These are phyloP conservation scores for Trichoderma sp. DNA, from an alignment of 2,329 filamentous ascomycete genomes.

Conservation along the genomic window DNA sequence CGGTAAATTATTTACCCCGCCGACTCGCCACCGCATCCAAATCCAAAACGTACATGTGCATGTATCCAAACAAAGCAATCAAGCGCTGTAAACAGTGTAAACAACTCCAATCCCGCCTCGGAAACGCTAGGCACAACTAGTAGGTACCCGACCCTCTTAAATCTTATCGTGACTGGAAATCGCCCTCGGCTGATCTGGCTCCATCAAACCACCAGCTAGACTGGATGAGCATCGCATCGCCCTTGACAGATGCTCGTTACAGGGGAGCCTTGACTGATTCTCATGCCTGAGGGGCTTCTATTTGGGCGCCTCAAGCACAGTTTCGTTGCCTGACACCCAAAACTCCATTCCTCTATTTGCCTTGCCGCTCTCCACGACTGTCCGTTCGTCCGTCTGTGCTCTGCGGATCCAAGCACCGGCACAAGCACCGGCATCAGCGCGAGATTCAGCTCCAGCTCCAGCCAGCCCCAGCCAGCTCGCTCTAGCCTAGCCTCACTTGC, in stretches of 20 bases:
- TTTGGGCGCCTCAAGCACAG: neutral
- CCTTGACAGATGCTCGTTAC: neutral
- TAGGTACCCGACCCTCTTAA: neutral
- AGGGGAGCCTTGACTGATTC: neutral
- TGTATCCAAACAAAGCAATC: neutral
- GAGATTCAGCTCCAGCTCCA: neutral
- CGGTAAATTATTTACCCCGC: constrained; percentile 15
- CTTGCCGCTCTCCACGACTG: neutral
- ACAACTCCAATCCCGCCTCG: neutral
- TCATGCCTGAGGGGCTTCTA: neutral
- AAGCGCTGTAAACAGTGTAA: neutral
- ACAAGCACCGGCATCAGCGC: neutral
- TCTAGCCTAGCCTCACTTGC: neutral
- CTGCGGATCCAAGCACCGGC: neutral
- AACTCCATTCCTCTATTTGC: neutral
- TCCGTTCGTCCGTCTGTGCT: neutral
- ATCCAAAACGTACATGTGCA: neutral
- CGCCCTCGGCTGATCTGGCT: neutral
- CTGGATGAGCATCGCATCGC: neutral
- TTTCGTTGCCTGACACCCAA: neutral
- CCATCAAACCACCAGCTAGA: neutral
- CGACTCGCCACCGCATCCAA: neutral
- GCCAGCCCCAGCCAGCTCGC: neutral
- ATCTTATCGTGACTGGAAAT: neutral
- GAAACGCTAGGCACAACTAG: neutral